Conservation (phyloP, 495 filamentous ascomycete genomes). For the Aspergillus baeticus region DNA sequence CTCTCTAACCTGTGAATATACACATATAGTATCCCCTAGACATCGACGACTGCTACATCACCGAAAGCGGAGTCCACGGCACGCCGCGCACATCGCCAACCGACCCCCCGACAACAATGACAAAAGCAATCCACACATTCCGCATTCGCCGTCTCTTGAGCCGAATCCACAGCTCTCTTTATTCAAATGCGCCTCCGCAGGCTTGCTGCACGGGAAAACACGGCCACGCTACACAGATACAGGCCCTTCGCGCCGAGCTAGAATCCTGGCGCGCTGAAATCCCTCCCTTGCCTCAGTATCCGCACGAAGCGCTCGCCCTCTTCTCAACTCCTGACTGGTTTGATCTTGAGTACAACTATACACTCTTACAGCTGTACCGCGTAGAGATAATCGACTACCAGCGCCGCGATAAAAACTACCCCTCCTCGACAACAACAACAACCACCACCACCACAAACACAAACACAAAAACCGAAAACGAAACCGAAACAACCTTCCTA, state of each 20-base stretch:
- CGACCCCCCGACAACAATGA: constrained; percentile 15
- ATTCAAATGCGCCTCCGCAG: not conserved
- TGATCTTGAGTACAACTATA: not conserved
- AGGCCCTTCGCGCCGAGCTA: not conserved
- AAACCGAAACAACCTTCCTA: too few species aligned
- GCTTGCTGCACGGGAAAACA: not conserved
- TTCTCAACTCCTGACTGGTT: not conserved
- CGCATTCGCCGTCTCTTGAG: constrained; percentile 14
- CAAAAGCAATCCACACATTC: constrained; percentile 17
- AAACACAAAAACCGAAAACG: too few species aligned
- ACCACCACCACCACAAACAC: too few species aligned
- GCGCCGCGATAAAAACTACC: too few species aligned
- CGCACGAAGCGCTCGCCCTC: not conserved
- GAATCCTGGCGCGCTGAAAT: not conserved
- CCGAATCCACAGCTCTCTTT: constrained; percentile 12
- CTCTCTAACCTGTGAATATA: too few species aligned
- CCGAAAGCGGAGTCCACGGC: not conserved
- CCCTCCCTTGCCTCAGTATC: not conserved
- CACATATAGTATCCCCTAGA: not conserved
- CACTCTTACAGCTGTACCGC: not conserved
- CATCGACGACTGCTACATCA: not conserved
- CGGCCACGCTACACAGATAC: not conserved
- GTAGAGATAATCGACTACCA: constrained; percentile 2
- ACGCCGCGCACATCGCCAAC: not conserved
- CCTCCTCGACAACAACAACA: too few species aligned